Evolutionary conservation across 768 basidiomycete species (phyloP), one percentile per base, ranked within the genome.

Genomic region (Termitomyces sp.): DNA sequence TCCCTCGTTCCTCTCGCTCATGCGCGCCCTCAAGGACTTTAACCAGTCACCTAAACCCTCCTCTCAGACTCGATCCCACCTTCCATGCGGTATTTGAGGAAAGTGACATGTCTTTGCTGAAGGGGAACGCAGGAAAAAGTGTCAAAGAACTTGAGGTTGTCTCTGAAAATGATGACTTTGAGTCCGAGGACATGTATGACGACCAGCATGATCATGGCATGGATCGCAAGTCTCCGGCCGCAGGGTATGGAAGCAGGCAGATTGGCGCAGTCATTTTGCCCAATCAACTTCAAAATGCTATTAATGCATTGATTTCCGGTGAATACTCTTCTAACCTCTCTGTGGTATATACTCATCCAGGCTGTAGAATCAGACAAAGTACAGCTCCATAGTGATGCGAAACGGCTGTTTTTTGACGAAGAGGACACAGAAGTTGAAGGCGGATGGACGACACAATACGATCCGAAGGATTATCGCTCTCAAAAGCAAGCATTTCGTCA

Each of bases 181-280:
- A 77, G 59, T 71, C 75, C 28, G 68, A 74, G 35, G 69, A 52
- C 18, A 15, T 65, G 48, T 72, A 73, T 28, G 76, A 75, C 45
- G 75, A 76, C 28, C 73, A 72, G 18, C 60, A 69, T 22, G 42
- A 57, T 13, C 50, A 59, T 6, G 73, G 72, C 28, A 68, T 64
- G 64, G 65, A 78, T 65, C 70, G 82, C 71, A 90, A 90, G 70
- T 93, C 92, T 28, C 90, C 92, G 46, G 93, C 92, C 22, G 28
- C 28, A 28, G 2, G 2, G 28, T 28, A 28, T 28, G 28, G 28
- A 28, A 28, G 28, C 28, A 28, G 4, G 28, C 28, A 81, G 46
- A 80, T 92, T 52, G 91, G 93, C 28, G 76, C 87, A 49, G 85
- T 94, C 8, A 75, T 88, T 13, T 68, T 98, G 13, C 89, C 95